These are phyloP conservation scores for Rhododendron ferrugineum DNA, from an alignment of 148 eudicot species.

Conservation along the genomic window DNA sequence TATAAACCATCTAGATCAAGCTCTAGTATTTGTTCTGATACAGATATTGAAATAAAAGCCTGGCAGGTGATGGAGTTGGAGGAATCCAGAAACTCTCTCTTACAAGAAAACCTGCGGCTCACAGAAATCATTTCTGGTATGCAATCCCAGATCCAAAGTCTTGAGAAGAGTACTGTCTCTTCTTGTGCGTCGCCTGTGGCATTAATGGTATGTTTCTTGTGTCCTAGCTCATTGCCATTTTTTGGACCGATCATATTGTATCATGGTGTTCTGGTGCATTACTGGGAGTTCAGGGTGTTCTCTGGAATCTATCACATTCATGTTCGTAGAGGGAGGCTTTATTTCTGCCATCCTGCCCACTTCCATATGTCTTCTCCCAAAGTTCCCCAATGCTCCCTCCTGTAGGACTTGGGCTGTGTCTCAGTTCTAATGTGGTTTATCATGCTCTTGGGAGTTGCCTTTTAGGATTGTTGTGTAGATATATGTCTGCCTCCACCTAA, in stretches of 20 bases:
- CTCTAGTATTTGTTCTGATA: slow-evolving; percentile 35
- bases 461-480: background rate
- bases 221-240: slow-evolving; percentile 2
- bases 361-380: background rate
- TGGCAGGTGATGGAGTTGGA: slow-evolving; percentile 85
- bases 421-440: background rate
- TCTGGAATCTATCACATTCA: background rate
- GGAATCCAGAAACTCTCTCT: slow-evolving; percentile 40
- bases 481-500: background rate
- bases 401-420: background rate
- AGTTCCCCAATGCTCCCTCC: background rate
- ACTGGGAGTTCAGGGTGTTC: background rate
- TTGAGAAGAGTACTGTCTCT: slow-evolving; percentile 40
- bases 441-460: background rate
- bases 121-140: slow-evolving; percentile 41
- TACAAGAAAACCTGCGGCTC: slow-evolving; percentile 54
- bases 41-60: slow-evolving; percentile 53
- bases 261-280: background rate
- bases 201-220: slow-evolving; percentile 30
- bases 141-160: slow-evolving; percentile 50
- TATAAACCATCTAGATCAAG: background rate
- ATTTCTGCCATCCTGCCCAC: background rate
- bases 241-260: background rate
- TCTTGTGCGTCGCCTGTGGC: slow-evolving; percentile 25
- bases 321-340: background rate